A percentile compares a stretch with the other conserved stretches of the same genome.
Conservation (phyloP, 306 rosid genomes). For the Malus sieversii region DNA sequence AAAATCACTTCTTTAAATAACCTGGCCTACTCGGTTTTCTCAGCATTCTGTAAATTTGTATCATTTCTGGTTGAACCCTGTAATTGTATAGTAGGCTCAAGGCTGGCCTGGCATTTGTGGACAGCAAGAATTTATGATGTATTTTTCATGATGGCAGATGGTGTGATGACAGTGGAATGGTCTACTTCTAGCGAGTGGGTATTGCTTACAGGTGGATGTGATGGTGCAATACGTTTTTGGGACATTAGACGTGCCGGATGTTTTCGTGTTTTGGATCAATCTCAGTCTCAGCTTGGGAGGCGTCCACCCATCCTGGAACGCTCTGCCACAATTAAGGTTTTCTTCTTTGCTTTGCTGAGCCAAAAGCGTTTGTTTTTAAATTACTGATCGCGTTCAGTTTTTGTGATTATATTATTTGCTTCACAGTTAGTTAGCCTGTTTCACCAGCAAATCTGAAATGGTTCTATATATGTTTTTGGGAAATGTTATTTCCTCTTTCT, state of each 20-base stretch:
- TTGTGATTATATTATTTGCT: not conserved
- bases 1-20: not conserved
- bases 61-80: not conserved
- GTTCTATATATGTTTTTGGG: not conserved
- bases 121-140: not conserved
- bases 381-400: not conserved
- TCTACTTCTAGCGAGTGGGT: constrained; percentile 88
- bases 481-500: too few species aligned
- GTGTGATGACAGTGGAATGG: constrained; percentile 91
- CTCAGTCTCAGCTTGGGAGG: constrained; percentile 83
- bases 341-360: constrained; percentile 11
- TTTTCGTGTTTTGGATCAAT: constrained; percentile 77
- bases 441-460: not conserved
- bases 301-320: constrained; percentile 63
- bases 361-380: not conserved
- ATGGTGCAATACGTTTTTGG: constrained; percentile 98
- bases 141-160: constrained; percentile 51
- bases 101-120: not conserved
- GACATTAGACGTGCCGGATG: constrained; percentile 92
- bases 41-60: not conserved
- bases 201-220: constrained; percentile 87
- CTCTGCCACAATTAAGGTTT: constrained; percentile 48
- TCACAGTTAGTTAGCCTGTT: not conserved
- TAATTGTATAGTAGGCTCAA: not conserved
- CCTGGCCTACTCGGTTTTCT: not conserved